Base-by-base conservation (phyloP, 2,329 filamentous ascomycete species). In the Purpureocillium lavendulum region DNA sequence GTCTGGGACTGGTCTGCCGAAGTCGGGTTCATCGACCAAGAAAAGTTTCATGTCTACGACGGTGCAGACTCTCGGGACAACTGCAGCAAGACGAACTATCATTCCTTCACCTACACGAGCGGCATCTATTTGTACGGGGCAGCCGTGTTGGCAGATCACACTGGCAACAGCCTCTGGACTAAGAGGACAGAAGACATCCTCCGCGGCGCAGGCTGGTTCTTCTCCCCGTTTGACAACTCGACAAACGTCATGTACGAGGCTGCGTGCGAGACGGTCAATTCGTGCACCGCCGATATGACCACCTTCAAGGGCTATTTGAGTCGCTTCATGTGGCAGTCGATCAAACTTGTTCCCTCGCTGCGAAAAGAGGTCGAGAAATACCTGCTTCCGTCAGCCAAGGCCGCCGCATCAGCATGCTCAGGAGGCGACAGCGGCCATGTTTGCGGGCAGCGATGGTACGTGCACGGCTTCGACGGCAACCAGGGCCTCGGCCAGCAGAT, bases 301-400 rank as follows among this genome's bases (percentile, higher is more conserved):
- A 76, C 75, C 7, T 82, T 81, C 70, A 87, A 86, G 60, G 79
- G 70, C 32, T 82, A 80, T 53, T 66, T 83, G 24, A 66, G 77
- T 24, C 75, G 79, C 40, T 82, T 78, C 62, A 72, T 82, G 63
- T 80, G 71, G 60, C 66, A 71, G 31, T 66, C 73, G 26, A 54
- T 69, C 36, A 65, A 30, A 14, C 29, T 80, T 58, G 66, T 77
- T 42, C 75, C 80, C 12, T 70, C 69, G 16, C 70, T 80, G 15
- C 58, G 60, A 3, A 41, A 58, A 5, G 59, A 64, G 4, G 66
- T 82, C 36, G 60, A 66, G 36, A 54, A 58, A 2, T 58, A 73
- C 35, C 66, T 84, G 31, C 55, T 60, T 7, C 54, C 69, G 2
- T 74, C 73, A 2, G 73, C 77, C 28, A 43, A 60, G 17, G 79